phyloP scores from a whole-genome alignment of 768 basidiomycete genomes.

The Exidia glandulosa region DNA sequence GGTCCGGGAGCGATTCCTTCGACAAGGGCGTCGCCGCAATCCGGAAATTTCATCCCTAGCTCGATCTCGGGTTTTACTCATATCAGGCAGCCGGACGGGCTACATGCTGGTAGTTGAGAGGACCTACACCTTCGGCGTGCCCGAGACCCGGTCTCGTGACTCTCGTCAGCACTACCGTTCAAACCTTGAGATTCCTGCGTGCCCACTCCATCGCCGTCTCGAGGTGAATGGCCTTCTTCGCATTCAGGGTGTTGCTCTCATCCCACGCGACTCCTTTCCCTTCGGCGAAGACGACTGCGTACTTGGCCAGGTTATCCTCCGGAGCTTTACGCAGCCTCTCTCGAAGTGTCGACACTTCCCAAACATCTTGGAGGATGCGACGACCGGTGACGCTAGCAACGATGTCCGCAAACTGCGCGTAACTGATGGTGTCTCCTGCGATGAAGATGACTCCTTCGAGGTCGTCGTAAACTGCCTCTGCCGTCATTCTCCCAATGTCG shows the following conservation, averaged over 20 bases:
- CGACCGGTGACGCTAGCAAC: conserved; percentile 9
- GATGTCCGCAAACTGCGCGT: conserved; percentile 14
- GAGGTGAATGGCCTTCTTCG: background rate
- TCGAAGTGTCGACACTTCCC: conserved; percentile 9
- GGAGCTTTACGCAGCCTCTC: conserved; percentile 12
- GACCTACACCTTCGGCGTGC: background rate
- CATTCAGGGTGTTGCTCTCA: background rate
- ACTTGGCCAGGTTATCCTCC: conserved; percentile 13
- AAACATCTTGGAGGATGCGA: conserved; percentile 10
- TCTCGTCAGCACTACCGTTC: background rate
- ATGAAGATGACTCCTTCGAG: conserved; percentile 16
- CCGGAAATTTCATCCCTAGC: background rate
- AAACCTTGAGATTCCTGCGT: background rate
- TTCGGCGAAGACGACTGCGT: conserved; percentile 14
- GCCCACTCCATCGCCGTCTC: background rate
- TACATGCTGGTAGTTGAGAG: too few relatives aligned
- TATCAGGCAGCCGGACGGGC: too few relatives aligned
- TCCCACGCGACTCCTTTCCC: conserved; percentile 15
- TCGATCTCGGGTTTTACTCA: too few relatives aligned
- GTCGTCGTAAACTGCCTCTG: conserved; percentile 10
- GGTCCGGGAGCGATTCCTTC: too few relatives aligned
- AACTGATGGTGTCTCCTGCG: conserved; percentile 21
- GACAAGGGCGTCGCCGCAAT: too few relatives aligned
- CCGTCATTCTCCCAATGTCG: conserved; percentile 19
- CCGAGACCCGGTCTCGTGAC: background rate